phyloP scores from a whole-genome alignment of 2,329 filamentous ascomycete species.

The Eutypa lata region DNA sequence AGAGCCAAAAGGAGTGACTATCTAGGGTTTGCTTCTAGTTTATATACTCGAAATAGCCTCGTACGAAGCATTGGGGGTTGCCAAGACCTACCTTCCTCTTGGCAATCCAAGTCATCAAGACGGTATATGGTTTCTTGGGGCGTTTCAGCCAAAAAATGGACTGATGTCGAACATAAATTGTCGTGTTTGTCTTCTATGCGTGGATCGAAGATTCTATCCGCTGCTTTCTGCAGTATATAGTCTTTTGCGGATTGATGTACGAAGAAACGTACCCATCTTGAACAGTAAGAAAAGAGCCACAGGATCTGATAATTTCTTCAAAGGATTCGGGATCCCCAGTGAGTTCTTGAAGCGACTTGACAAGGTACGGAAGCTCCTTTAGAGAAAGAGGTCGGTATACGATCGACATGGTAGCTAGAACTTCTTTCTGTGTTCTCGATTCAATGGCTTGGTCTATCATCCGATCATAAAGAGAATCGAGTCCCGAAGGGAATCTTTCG shows the following conservation, averaged over 20 bases:
- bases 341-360: not conserved
- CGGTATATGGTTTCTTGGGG: too few relatives aligned
- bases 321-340: not conserved
- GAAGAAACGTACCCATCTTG: not conserved
- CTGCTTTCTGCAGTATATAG: not conserved
- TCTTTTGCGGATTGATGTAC: not conserved
- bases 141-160: too few relatives aligned
- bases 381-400: not conserved
- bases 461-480: not conserved
- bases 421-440: not conserved
- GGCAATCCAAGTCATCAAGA: too few relatives aligned
- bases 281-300: not conserved
- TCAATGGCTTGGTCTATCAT: not conserved
- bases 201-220: too few relatives aligned
- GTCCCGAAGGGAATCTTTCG: not conserved
- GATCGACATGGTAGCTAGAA: not conserved
- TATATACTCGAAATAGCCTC: too few relatives aligned
- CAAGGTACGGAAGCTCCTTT: not conserved
- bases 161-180: not conserved
- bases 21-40: too few relatives aligned
- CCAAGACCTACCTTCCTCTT: too few relatives aligned
- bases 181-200: not conserved
- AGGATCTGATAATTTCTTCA: not conserved
- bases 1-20: too few relatives aligned
- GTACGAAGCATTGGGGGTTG: too few relatives aligned